phyloP scores from a whole-genome alignment of 768 basidiomycete genomes.

The Mycena polygramma region DNA sequence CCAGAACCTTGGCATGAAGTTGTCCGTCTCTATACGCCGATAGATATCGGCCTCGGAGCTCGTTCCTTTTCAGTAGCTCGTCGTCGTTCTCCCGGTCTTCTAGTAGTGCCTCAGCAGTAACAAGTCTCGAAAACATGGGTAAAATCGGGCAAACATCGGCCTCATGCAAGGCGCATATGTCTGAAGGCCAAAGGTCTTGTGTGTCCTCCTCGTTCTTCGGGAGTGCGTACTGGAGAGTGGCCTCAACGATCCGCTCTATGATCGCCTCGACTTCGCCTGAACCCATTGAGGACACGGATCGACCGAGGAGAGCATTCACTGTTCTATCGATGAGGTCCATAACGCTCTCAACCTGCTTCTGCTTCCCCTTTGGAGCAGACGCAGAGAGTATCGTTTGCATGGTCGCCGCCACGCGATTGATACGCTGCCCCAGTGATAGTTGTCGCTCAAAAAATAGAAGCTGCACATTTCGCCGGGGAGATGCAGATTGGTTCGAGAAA shows the following conservation, averaged over 20 bases:
- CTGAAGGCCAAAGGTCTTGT: conserved; percentile 64
- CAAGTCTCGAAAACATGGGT: conserved; percentile 63
- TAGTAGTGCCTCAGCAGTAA: conserved; percentile 46
- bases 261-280: conserved; percentile 75
- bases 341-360: conserved; percentile 72
- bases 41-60: conserved; percentile 66
- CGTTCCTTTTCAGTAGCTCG: conserved; percentile 44
- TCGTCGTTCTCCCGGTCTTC: conserved; percentile 47
- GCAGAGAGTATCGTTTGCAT: conserved; percentile 68
- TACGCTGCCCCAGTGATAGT: conserved; percentile 71
- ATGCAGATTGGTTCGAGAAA: conserved; percentile 68
- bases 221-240: conserved; percentile 84
- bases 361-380: conserved; percentile 60
- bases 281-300: conserved; percentile 62
- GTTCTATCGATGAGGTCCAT: conserved; percentile 84
- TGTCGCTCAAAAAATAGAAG: conserved; percentile 76
- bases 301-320: conserved; percentile 67
- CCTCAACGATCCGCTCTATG: conserved; percentile 77
- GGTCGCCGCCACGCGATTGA: conserved; percentile 72
- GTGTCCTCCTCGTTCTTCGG: conserved; percentile 65
- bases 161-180: conserved; percentile 73
- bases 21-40: conserved; percentile 72
- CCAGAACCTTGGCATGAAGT: conserved; percentile 69
- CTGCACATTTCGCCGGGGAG: conserved; percentile 65
- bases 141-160: conserved; percentile 68